phyloP scores from a whole-genome alignment of 805 yeast species.

The Starmera caribaea region DNA sequence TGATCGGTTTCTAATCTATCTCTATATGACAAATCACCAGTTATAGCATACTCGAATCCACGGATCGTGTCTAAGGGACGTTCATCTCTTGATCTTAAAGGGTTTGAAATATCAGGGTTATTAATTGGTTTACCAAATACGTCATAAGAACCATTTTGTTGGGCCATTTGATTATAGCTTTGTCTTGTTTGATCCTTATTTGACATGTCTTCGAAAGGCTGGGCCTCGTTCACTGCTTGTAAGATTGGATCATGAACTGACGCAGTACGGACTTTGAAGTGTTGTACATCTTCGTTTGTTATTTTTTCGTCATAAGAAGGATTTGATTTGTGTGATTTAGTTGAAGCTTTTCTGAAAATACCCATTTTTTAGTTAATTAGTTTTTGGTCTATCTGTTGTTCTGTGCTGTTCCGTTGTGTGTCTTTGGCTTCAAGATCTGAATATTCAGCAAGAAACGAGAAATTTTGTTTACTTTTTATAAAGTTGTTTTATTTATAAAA shows the following conservation, averaged over 20 bases:
- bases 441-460: no score
- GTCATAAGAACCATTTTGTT: constrained; percentile 55
- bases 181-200: constrained; percentile 6
- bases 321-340: constrained; percentile 18
- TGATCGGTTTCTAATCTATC: constrained; percentile 73
- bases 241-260: constrained; percentile 85
- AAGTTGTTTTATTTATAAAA: no score
- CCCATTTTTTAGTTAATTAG: constrained; percentile 26
- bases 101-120: constrained; percentile 84
- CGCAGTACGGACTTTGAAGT: constrained; percentile 55
- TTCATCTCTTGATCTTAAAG: constrained; percentile 88
- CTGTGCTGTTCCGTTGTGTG: no score
- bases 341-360: constrained; percentile 31
- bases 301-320: constrained; percentile 27
- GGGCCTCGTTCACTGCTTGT: constrained; percentile 89
- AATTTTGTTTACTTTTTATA: no score
- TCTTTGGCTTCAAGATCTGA: no score
- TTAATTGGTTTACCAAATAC: constrained; percentile 76
- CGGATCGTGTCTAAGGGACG: constrained; percentile 96
- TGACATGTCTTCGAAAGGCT: constrained; percentile 66
- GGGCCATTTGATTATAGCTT: constrained; percentile 26
- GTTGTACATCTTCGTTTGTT: constrained; percentile 40
- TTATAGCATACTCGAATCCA: constrained; percentile 86
- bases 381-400: background rate
- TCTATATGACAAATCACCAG: constrained; percentile 74